These are phyloP conservation scores for Curvularia spicifera DNA, from an alignment of 2,329 filamentous ascomycete species.

Conservation along the genomic window DNA sequence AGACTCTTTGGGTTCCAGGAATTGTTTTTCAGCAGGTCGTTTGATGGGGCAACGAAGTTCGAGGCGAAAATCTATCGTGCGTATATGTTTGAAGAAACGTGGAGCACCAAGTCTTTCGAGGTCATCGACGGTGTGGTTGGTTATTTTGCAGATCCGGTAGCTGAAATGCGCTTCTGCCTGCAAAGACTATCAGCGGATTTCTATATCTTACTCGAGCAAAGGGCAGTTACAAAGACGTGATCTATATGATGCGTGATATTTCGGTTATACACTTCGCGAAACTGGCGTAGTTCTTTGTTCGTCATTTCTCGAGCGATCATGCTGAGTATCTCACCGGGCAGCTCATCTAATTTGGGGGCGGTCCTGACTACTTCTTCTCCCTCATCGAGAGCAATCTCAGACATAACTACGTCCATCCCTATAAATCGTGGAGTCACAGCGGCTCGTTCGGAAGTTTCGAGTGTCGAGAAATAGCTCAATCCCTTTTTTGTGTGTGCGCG, in stretches of 20 bases:
- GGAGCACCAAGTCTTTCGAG: conserved; percentile 4
- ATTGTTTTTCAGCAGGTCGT: too few relatives aligned
- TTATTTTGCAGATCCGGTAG: conserved; percentile 2
- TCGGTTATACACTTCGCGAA: conserved; percentile 6
- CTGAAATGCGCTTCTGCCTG: conserved; percentile 5
- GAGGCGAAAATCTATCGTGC: conserved; percentile 2
- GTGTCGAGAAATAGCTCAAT: not conserved
- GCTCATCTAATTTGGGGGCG: not conserved
- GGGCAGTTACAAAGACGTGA: conserved; percentile 6
- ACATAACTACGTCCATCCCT: not conserved
- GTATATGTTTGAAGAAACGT: conserved; percentile 8
- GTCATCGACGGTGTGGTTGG: not conserved
- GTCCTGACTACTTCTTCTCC: too few relatives aligned
- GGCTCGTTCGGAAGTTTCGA: not conserved
- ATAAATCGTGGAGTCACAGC: not conserved
- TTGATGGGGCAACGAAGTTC: not conserved
- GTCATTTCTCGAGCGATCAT: conserved; percentile 7
- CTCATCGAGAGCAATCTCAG: not conserved
- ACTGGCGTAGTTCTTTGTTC: not conserved
- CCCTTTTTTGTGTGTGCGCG: conserved; percentile 1
- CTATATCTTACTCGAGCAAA: not conserved
- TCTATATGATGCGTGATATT: conserved; percentile 7
- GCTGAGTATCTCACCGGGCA: conserved; percentile 12
- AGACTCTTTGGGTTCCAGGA: not conserved
- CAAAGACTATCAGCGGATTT: not conserved